Conservation (phyloP, 176 grass and related monocot genomes). For the Oryza australiensis region DNA sequence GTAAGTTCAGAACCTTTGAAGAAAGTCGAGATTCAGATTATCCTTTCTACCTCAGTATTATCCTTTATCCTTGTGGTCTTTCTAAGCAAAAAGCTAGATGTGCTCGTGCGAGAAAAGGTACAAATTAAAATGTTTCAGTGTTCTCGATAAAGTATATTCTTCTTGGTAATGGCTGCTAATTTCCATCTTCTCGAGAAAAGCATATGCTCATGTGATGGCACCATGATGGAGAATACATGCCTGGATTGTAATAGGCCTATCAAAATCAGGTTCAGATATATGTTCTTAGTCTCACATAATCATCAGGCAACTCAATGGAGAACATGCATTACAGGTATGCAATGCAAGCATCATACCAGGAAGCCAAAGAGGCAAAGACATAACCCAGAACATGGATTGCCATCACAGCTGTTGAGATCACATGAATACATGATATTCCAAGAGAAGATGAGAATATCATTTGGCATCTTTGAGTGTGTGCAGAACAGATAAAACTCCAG, state of each 20-base stretch:
- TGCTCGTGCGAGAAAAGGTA: conserved; percentile 35
- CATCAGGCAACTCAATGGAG: conserved; percentile 8
- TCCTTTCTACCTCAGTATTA: background rate
- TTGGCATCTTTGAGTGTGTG: background rate
- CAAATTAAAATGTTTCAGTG: background rate
- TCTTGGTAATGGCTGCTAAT: conserved; percentile 32
- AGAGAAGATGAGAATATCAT: conserved; percentile 7
- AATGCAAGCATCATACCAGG: background rate
- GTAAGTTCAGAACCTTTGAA: background rate
- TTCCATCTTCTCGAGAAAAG: conserved; percentile 38
- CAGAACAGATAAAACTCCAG: conserved; percentile 19
- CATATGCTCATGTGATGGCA: conserved; percentile 1
- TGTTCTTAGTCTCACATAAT: conserved; percentile 2
- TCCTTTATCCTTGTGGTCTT: conserved; percentile 7
- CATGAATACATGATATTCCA: background rate
- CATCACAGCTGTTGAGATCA: background rate
- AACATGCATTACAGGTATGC: background rate
- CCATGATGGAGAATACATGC: conserved; percentile 12
- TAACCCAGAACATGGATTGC: background rate
- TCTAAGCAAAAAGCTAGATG: conserved; percentile 4
- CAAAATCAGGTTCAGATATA: background rate
- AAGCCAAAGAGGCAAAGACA: background rate
- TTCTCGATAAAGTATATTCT: conserved; percentile 43
- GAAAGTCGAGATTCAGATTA: conserved; percentile 21
- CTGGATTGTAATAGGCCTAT: background rate